phyloP scores from a whole-genome alignment of 73 alveolate species.

The Symbiodinium natans region DNA sequence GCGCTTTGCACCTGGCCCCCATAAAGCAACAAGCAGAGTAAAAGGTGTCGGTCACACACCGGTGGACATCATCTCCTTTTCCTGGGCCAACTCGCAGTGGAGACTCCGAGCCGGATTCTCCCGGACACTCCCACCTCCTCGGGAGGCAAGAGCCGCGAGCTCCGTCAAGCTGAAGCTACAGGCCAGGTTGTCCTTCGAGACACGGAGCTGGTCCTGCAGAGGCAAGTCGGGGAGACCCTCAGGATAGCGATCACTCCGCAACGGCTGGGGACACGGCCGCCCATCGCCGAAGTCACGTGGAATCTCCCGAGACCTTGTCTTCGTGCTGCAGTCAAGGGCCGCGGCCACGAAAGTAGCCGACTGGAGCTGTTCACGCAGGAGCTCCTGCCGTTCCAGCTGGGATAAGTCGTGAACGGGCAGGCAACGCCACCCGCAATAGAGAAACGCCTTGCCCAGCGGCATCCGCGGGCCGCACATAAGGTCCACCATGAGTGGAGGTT shows the following conservation, averaged over 20 bases:
- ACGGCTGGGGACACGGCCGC: background rate
- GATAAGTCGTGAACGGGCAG: background rate
- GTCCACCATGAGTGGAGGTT: background rate
- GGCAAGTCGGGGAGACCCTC: background rate
- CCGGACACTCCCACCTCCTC: constrained; percentile 2
- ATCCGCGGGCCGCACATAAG: background rate
- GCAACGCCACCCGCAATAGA: background rate
- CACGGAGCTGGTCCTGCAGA: background rate
- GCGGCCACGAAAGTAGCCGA: background rate
- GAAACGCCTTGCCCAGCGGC: background rate
- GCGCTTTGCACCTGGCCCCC: background rate
- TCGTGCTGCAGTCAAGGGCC: constrained; percentile 29
- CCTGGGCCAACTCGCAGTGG: background rate
- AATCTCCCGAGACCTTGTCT: constrained; percentile 1
- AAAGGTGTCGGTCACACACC: background rate
- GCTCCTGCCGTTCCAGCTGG: background rate
- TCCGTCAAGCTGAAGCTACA: background rate
- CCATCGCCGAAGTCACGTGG: background rate
- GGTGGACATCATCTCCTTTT: background rate
- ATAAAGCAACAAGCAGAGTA: background rate
- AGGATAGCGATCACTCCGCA: background rate
- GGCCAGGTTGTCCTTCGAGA: background rate
- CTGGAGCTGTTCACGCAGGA: background rate
- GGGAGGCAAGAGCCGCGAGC: background rate
- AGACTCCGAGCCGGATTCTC: background rate